Evolutionary conservation across 495 filamentous ascomycete genomes (phyloP), one percentile per base, ranked within the genome.

Genomic region (Stereocaulon alpinum): DNA sequence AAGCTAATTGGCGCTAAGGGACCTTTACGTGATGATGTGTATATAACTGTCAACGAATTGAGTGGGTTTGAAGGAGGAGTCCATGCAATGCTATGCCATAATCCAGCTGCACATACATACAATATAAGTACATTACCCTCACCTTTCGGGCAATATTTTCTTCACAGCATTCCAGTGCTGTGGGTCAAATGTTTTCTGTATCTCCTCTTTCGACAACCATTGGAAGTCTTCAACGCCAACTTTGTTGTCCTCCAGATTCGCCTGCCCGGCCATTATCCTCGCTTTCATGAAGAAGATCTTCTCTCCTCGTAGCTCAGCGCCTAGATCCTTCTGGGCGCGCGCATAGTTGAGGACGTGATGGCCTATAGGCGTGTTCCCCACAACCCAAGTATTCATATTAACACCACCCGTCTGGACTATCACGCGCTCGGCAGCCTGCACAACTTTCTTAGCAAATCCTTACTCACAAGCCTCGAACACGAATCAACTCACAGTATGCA

Each of bases 341-440:
- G 61, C 66, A 65, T 72, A 75, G 62, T 75, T 73, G 67, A 73
- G 70, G 55, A 84, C 72, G 69, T 86, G 70, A 73, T 96, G 89
- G 11, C 91, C 91, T 50, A 95, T 81, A 17, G 93, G 93, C 63
- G 86, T 87, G 66, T 86, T 88, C 60, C 92, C 93, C 60, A 97
- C 87, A 65, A 97, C 80, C 91, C 94, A 99, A 59, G 91, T 96
- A 77, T 97, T 96, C 92, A 99, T 97, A 78, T 99, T 96, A 32
- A 86, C 71, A 60, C 93, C 93, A 14, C 82, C 89, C 14, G 89
- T 74, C 63, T 91, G 81, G 47, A 80, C 70, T 6, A 97, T 78
- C 60, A 86, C 82, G 51, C 90, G 82, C 62, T 86, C 81, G 47
- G 92, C 92, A 34, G 87, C 87, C 94, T 98, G 65, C 24, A 50